Base-by-base conservation (phyloP, 2,329 filamentous ascomycete species). In the Alternaria sp. region DNA sequence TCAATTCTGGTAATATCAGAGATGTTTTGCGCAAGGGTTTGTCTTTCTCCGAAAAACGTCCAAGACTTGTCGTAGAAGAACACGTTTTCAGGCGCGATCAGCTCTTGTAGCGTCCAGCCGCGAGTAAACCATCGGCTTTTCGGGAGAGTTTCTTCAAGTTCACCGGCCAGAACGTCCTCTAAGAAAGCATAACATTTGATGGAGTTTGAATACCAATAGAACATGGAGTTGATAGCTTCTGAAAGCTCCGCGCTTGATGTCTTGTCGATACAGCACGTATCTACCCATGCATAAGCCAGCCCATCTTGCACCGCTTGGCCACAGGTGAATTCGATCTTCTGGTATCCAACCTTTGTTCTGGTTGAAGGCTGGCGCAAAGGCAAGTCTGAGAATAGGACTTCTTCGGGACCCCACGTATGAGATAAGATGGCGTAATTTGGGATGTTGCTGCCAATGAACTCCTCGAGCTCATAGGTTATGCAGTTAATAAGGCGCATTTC, bases 81-180 rank as follows among this genome's bases (percentile, higher is more conserved):
- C 15, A 40, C 32, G 21, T 3, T 21, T 21, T 21, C 21, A 5
- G 32, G 32, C 2, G 32, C 32, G 2, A 40, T n/a, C 2, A 40
- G 32, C 9, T 40, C 32, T 40, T 40, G 32, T 1, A 40, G 1
- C 0, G 32, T 40, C 32, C 32, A 40, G 32, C 32, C 32, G 8
- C 32, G 32, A 1, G 32, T 40, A 0, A 40, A 40, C 32, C 32
- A 40, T 40, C 32, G 32, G 9, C 32, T 40, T 21, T 21, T 21
- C 21, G 21, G 21, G 21, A 21, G 21, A 21, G 21, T 21, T 21
- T 21, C 21, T 21, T 21, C 21, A 21, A 21, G 3, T 21, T 21
- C 8, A 3, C 0, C 0, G 0, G 32, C 32, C 32, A 1, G 3
- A 4, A 28, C 46, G 1, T 45, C 43, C 4, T 4, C 19, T 6